phyloP scores from a whole-genome alignment of 139 green algal species.

The Protoeuglena noctilucae region DNA sequence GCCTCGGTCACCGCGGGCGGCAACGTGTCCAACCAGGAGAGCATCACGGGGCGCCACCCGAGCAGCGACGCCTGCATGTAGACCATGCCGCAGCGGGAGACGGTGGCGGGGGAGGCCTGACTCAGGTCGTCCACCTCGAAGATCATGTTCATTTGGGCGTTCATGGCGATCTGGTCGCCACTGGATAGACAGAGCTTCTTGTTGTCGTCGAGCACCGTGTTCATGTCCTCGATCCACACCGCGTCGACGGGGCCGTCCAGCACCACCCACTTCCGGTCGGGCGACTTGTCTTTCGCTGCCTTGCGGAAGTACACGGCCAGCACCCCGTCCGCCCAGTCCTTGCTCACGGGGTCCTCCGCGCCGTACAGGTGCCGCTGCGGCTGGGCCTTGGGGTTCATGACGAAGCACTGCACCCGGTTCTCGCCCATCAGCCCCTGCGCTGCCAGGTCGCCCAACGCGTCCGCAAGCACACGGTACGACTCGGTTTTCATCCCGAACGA shows the following conservation, averaged over 20 bases:
- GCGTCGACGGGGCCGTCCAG: slow-evolving; percentile 38
- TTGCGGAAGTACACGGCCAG: slow-evolving; percentile 41
- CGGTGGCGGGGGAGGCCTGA: slow-evolving; percentile 56
- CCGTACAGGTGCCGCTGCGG: slow-evolving; percentile 67
- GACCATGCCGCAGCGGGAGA: slow-evolving; percentile 67
- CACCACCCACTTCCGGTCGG: slow-evolving; percentile 24
- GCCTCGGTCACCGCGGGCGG: slow-evolving; percentile 24
- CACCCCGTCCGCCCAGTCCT: slow-evolving; percentile 56
- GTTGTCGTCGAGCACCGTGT: slow-evolving; percentile 42
- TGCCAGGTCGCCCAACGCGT: slow-evolving; percentile 32
- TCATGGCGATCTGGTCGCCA: slow-evolving; percentile 34
- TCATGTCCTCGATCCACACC: slow-evolving; percentile 49
- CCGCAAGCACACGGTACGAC: slow-evolving; percentile 26
- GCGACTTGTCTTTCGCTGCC: slow-evolving; percentile 13
- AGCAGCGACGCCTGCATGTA: slow-evolving; percentile 37
- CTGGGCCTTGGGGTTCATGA: slow-evolving; percentile 44
- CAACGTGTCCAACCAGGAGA: slow-evolving; percentile 37
- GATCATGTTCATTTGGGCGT: slow-evolving; percentile 36
- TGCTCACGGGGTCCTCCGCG: slow-evolving; percentile 37
- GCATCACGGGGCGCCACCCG: slow-evolving; percentile 39
- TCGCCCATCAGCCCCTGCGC: slow-evolving; percentile 11
- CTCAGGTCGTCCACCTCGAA: slow-evolving; percentile 67
- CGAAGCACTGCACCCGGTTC: slow-evolving; percentile 10
- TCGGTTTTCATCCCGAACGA: slow-evolving; percentile 49
- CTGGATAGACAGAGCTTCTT: slow-evolving; percentile 38